Evolutionary conservation across 2,329 filamentous ascomycete genomes (phyloP).

Genomic region (Ophiocordyceps polyrhachis-furcata): DNA sequence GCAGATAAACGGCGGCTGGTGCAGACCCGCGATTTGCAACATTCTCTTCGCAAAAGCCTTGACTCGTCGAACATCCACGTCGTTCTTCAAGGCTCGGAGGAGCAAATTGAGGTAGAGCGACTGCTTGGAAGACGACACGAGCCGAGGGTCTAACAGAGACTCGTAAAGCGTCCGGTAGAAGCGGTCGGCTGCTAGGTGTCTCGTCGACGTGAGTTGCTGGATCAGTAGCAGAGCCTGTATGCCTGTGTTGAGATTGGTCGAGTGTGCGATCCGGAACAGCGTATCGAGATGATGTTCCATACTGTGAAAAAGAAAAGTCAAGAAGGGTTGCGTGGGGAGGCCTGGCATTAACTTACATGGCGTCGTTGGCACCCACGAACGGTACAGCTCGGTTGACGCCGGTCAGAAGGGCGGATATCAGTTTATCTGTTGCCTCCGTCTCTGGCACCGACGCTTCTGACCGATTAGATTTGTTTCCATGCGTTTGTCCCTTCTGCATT

Average conservation of each 20-base stretch:
- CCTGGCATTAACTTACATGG: conserved; percentile 33
- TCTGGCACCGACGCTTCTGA: conserved; percentile 34
- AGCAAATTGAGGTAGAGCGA: conserved; percentile 86
- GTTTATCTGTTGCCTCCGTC: conserved; percentile 55
- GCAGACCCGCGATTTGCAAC: conserved; percentile 68
- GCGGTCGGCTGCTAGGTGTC: conserved; percentile 67
- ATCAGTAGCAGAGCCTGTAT: conserved; percentile 91
- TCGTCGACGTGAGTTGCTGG: conserved; percentile 69
- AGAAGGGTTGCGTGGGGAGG: background rate
- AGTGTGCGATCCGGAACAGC: conserved; percentile 89
- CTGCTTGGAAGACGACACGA: conserved; percentile 84
- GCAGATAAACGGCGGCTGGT: conserved; percentile 84
- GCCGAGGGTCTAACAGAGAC: conserved; percentile 74
- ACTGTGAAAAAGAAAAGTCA: conserved; percentile 18
- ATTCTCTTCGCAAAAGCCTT: conserved; percentile 94
- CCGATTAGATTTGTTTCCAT: conserved; percentile 5
- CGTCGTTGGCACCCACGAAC: conserved; percentile 67
- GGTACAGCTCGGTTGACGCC: conserved; percentile 94
- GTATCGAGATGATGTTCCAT: conserved; percentile 84
- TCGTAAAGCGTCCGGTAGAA: conserved; percentile 96
- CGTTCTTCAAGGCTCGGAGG: conserved; percentile 72
- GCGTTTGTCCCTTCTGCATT: conserved; percentile 10
- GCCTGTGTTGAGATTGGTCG: conserved; percentile 96
- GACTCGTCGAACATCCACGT: conserved; percentile 76
- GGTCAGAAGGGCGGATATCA: conserved; percentile 78